Evolutionary conservation across 1,284 basidiomycete genomes (phyloP).

Genomic region (Trichosporon sp.): DNA sequence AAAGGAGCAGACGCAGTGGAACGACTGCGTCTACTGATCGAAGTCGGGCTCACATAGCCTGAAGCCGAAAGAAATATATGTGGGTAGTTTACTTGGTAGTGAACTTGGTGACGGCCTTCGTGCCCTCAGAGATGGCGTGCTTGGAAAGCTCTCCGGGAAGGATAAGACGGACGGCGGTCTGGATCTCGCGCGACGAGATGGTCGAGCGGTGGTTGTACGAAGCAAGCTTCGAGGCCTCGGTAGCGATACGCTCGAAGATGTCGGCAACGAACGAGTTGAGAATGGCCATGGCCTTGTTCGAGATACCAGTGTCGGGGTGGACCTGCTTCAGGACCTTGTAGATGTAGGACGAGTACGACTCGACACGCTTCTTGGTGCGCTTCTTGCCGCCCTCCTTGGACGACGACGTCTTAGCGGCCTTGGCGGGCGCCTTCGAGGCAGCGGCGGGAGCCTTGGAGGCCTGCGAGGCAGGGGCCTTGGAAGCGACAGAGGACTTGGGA

Average conservation of each 20-base stretch:
- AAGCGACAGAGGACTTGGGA: conserved; percentile 48
- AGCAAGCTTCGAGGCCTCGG: conserved; percentile 84
- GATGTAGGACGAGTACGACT: conserved; percentile 90
- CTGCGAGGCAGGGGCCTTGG: conserved; percentile 60
- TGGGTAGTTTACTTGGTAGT: conserved; percentile 46
- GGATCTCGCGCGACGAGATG: conserved; percentile 89
- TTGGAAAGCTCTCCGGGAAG: conserved; percentile 75
- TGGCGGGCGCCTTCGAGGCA: conserved; percentile 50
- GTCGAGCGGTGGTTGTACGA: conserved; percentile 91
- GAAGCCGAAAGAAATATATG: neutral
- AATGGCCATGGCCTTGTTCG: conserved; percentile 93
- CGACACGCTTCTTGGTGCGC: conserved; percentile 79
- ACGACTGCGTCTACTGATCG: neutral
- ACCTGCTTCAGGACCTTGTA: conserved; percentile 69
- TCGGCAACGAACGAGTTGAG: conserved; percentile 90
- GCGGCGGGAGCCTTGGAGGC: conserved; percentile 51
- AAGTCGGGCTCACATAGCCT: neutral
- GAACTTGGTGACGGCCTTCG: conserved; percentile 56
- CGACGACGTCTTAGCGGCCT: conserved; percentile 70
- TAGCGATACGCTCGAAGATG: conserved; percentile 88
- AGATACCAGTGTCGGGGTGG: conserved; percentile 92
- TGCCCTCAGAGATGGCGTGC: conserved; percentile 76
- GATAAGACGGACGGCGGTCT: conserved; percentile 84
- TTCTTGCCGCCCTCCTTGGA: conserved; percentile 69
- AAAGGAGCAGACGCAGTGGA: neutral